Base-by-base conservation (phyloP, 192 early-diverging fungal genomes). In the Paraglomus brasilianum region DNA sequence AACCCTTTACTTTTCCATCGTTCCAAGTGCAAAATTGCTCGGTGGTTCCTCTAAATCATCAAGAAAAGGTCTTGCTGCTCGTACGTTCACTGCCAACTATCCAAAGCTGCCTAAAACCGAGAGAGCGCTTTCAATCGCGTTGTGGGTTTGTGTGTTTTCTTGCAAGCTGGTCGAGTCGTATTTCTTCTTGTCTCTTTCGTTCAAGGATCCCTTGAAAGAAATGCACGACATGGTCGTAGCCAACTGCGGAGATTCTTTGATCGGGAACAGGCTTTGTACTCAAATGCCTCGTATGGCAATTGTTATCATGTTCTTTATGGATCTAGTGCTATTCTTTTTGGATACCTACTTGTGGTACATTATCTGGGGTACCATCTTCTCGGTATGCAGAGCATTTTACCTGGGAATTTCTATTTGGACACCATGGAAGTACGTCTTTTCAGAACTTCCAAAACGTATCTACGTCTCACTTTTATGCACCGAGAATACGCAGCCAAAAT, bases 281-380 rank as follows among this genome's bases (percentile, higher is more conserved):
- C 81, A 87, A 61, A 87, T 90, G 80, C 85, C 87, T 65, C 72
- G 76, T 44, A 86, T 92, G 38, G 88, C 88, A 3, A 79, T 92
- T 22, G 81, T 81, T 1, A 78, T 91, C 46, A 91, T 92, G 88
- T 85, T 92, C 75, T 69, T 90, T 59, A 84, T 90, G 22, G 86
- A 89, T 57, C 69, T 92, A 52, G 79, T 87, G 10, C 84, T 94
- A 13, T 92, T 88, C 74, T 94, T 94, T 71, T 73, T 92, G 48
- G 91, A 92, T 62, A 94, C 92, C 0, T 94, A 94, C 68, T 80
- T 94, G 67, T 94, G 92, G 91, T 94, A 91, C 64, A 88, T 92
- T 24, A 89, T 92, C 46, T 92, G 90, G 90, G 90, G 89, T 72
- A 89, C 91, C 1, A 67, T 88, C 48, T 90, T 94, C 53, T 92